phyloP scores from a whole-genome alignment of 257 asterid genomes.

The Fraxinus excelsior region DNA sequence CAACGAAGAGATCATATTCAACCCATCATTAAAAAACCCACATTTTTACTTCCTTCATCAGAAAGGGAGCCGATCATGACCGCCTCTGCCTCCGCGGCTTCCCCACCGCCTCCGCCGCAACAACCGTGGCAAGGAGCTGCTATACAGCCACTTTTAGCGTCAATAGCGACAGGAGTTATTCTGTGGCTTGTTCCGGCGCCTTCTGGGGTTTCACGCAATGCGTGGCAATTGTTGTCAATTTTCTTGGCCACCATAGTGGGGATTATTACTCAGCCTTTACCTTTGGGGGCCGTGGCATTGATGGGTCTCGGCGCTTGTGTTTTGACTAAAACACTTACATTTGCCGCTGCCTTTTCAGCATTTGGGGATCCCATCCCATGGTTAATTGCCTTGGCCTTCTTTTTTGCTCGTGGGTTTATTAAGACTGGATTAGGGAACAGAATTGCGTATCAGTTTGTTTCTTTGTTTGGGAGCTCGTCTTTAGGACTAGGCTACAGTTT shows the following conservation, averaged over 20 bases:
- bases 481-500: conserved; percentile 90
- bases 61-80: conserved; percentile 27
- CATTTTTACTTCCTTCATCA: conserved; percentile 21
- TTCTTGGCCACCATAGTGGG: conserved; percentile 93
- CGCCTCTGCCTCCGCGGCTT: conserved; percentile 31
- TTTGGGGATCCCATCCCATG: conserved; percentile 97
- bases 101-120: conserved; percentile 35
- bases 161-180: conserved; percentile 74
- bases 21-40: conserved; percentile 22
- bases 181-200: conserved; percentile 88
- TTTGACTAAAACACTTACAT: conserved; percentile 76
- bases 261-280: conserved; percentile 87
- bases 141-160: conserved; percentile 67
- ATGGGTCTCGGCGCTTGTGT: conserved; percentile 92
- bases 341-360: conserved; percentile 92
- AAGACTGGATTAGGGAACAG: conserved; percentile 93
- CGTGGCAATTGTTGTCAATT: conserved; percentile 86
- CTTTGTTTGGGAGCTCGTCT: conserved; percentile 80
- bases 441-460: conserved; percentile 88
- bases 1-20: conserved; percentile 18
- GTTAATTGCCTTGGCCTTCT: conserved; percentile 91
- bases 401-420: conserved; percentile 91
- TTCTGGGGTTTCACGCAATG: conserved; percentile 66
- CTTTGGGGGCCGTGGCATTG: conserved; percentile 89
- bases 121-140: conserved; percentile 86